Conservation (phyloP, 148 eudicot genomes). For the Chenopodium album region DNA sequence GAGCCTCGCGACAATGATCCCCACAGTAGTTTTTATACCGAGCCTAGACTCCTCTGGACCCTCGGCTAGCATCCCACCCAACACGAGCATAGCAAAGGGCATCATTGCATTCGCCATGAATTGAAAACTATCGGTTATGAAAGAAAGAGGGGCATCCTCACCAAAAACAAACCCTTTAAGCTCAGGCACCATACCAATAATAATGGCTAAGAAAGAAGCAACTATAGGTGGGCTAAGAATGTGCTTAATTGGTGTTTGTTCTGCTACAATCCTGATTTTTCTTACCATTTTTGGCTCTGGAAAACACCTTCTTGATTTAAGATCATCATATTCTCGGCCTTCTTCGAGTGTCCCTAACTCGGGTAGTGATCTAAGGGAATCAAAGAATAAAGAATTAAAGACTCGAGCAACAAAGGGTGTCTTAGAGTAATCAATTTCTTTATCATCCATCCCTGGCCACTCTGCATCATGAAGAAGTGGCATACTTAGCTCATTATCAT, state of each 20-base stretch:
- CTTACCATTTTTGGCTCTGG: slow-evolving; percentile 73
- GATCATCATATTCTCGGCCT: slow-evolving; percentile 5
- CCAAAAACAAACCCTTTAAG: slow-evolving; percentile 58
- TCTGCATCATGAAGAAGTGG: slow-evolving; percentile 89
- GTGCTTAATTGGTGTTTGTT: slow-evolving; percentile 62
- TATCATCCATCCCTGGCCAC: slow-evolving; percentile 94
- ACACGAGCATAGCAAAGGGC: slow-evolving; percentile 75
- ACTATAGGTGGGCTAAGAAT: slow-evolving; percentile 79
- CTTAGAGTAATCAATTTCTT: slow-evolving; percentile 69
- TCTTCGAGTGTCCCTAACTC: slow-evolving; percentile 48
- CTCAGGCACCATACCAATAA: slow-evolving; percentile 69
- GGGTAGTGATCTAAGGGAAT: slow-evolving; percentile 43
- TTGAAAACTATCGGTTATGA: slow-evolving; percentile 59
- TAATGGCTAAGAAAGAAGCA: slow-evolving; percentile 65
- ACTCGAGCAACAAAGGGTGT: slow-evolving; percentile 73
- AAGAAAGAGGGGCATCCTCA: slow-evolving; percentile 52
- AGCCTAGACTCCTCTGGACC: slow-evolving; percentile 77
- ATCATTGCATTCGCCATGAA: slow-evolving; percentile 82
- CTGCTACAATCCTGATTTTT: slow-evolving; percentile 67
- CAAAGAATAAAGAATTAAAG: slow-evolving; percentile 39
- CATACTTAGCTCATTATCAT: slow-evolving; percentile 48
- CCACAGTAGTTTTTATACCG: slow-evolving; percentile 59
- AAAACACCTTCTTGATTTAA: slow-evolving; percentile 53
- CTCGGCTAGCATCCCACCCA: slow-evolving; percentile 89
- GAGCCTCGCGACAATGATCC: slow-evolving; percentile 64